These are phyloP conservation scores for Aspergillus eucalypticola DNA, from an alignment of 2,329 filamentous ascomycete genomes.

Conservation along the genomic window DNA sequence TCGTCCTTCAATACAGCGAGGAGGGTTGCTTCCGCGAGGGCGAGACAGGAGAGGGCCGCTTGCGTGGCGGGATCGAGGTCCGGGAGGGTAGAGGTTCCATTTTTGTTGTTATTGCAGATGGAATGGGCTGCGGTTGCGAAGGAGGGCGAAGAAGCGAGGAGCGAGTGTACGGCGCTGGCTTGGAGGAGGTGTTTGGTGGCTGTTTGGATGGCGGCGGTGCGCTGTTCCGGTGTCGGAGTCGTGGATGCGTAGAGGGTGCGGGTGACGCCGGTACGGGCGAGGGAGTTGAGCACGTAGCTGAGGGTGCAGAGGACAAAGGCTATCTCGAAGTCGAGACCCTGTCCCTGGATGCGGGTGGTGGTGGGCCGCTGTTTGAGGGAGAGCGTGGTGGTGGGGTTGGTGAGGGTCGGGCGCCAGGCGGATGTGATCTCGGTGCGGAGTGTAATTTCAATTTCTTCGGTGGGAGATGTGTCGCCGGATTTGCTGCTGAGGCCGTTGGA, in stretches of 20 bases:
- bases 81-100: slow-evolving; percentile 21
- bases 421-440: slow-evolving; percentile 66
- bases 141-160: slow-evolving; percentile 61
- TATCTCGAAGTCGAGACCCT: slow-evolving; percentile 78
- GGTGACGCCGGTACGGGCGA: slow-evolving; percentile 71
- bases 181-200: slow-evolving; percentile 78
- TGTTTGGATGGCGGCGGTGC: slow-evolving; percentile 67
- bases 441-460: slow-evolving; percentile 68
- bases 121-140: slow-evolving; percentile 33
- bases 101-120: slow-evolving; percentile 23
- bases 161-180: slow-evolving; percentile 75
- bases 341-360: slow-evolving; percentile 63
- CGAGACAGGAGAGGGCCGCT: slow-evolving; percentile 54
- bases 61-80: slow-evolving; percentile 52
- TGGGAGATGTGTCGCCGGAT: slow-evolving; percentile 42
- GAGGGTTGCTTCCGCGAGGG: slow-evolving; percentile 84
- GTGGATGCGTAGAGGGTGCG: slow-evolving; percentile 67
- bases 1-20: slow-evolving; percentile 92
- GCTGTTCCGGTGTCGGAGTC: slow-evolving; percentile 65
- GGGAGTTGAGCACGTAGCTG: slow-evolving; percentile 70
- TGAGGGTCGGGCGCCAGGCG: slow-evolving; percentile 81
- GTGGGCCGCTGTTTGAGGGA: slow-evolving; percentile 39
- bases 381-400: slow-evolving; percentile 42
- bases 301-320: slow-evolving; percentile 76
- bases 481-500: slow-evolving; percentile 68